phyloP scores from a whole-genome alignment of 208 protist species.

The Perkinsela sp. region DNA sequence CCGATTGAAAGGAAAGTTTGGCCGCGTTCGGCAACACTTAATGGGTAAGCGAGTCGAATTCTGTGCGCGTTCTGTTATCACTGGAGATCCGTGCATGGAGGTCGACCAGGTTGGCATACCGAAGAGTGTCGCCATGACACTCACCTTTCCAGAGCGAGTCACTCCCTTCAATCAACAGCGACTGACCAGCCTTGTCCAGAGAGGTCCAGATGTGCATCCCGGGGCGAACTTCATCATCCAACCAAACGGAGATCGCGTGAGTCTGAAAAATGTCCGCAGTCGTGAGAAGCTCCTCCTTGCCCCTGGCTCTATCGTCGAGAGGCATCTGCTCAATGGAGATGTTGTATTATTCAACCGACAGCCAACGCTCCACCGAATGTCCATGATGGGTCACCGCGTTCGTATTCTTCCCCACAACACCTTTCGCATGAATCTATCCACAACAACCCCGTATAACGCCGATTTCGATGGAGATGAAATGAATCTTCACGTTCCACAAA shows the following conservation, averaged over 20 bases:
- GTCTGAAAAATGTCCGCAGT: slow-evolving; percentile 53
- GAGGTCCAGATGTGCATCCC: slow-evolving; percentile 72
- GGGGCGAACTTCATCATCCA: slow-evolving; percentile 81
- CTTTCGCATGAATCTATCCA: slow-evolving; percentile 94
- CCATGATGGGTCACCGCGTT: slow-evolving; percentile 96
- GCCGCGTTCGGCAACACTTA: slow-evolving; percentile 87
- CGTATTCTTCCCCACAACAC: slow-evolving; percentile 92
- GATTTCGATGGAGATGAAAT: slow-evolving; percentile 99
- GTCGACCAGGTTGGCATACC: slow-evolving; percentile 97
- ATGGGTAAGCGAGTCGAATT: slow-evolving; percentile 99
- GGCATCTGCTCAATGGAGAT: slow-evolving; percentile 92
- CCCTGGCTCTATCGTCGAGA: slow-evolving; percentile 77
- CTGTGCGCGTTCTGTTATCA: slow-evolving; percentile 96
- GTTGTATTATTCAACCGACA: slow-evolving; percentile 98
- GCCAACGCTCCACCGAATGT: slow-evolving; percentile 99
- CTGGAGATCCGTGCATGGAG: slow-evolving; percentile 81
- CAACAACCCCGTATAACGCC: slow-evolving; percentile 98
- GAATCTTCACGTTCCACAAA: slow-evolving; percentile 98
- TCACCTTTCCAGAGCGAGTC: slow-evolving; percentile 96
- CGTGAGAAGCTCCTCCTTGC: slow-evolving; percentile 51
- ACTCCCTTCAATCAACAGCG: slow-evolving; percentile 86
- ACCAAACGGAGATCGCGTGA: slow-evolving; percentile 50
- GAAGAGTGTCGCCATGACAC: slow-evolving; percentile 78
- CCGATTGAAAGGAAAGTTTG: slow-evolving; percentile 95
- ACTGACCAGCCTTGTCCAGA: slow-evolving; percentile 71